A percentile compares a stretch with the other conserved stretches of the same genome.
Evolutionary conservation across 1,284 basidiomycete genomes (phyloP).

Genomic region (Crepidotus sp.): DNA sequence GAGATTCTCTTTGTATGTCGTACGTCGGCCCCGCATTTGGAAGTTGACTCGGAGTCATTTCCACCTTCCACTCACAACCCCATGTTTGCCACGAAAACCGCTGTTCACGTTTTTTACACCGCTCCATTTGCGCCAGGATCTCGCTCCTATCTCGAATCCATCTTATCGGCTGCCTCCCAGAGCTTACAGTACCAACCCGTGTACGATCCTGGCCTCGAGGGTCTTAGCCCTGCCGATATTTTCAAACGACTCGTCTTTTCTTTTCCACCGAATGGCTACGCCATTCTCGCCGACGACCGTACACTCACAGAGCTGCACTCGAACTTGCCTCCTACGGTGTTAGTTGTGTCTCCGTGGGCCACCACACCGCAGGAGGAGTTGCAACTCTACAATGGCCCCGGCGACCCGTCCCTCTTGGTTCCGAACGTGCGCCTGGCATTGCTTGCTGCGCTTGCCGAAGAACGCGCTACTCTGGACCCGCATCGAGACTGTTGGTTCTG

Average conservation of each 20-base stretch:
- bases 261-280: conserved; percentile 7
- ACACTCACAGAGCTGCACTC: conserved; percentile 12
- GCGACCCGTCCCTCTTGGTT: conserved; percentile 6
- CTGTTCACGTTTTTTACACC: conserved; percentile 11
- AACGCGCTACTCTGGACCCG: conserved; percentile 6
- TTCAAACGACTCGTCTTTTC: conserved; percentile 9
- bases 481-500: conserved; percentile 10
- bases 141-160: conserved; percentile 5
- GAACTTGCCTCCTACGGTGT: conserved; percentile 5
- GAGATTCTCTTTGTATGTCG: too few species aligned
- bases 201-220: conserved; percentile 8
- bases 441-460: conserved; percentile 9
- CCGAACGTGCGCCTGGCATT: conserved; percentile 9
- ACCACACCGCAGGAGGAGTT: conserved; percentile 11
- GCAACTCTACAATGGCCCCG: conserved; percentile 11
- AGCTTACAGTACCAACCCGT: conserved; percentile 1
- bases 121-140: conserved; percentile 3
- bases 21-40: too few species aligned
- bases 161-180: not conserved
- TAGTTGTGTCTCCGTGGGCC: not conserved
- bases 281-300: conserved; percentile 14
- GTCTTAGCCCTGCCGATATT: conserved; percentile 10
- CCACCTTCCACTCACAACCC: too few species aligned
- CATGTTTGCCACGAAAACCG: too few species aligned
- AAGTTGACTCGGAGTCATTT: too few species aligned